Base-by-base conservation (phyloP, 2,329 filamentous ascomycete genomes). In the Verticillium longisporum region DNA sequence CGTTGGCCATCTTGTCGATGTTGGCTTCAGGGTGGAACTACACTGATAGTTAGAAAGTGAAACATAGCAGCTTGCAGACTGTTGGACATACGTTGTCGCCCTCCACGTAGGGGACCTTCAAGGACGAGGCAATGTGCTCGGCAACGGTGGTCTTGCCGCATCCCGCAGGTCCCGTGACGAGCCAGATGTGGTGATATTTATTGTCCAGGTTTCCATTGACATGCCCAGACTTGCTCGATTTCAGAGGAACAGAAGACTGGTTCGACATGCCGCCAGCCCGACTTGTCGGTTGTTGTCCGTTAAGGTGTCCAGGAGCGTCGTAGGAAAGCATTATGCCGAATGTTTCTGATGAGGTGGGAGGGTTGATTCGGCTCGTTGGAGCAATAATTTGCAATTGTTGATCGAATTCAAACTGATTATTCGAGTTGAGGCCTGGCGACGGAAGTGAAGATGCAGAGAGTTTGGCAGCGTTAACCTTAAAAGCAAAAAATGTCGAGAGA, bases 1-100 rank as follows among this genome's bases (percentile, higher is more conserved):
- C 91, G 67, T 82, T 83, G 70, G 84, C 82, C 95, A 99, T 99
- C 77, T 98, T 99, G 60, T 93, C 88, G 68, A 93, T 88, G 77
- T 94, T 97, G 69, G 89, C 81, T 36, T 83, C 77, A 0, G 91
- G 87, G 66, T 92, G 90, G 72, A 88, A 97, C 86, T 89, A 11
- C 50, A 58, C 31, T 37, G 37, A 13, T 33, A 14, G 64, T 55
- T 45, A 26, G 56, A 37, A 10, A 32, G n/a, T 14, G 21, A 11
- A 57, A 26, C 18, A 15, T 13, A 13, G 15, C 33, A 33, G 10
- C 15, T 34, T 56, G 58, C 60, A 10, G 31, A 9, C 26, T 14
- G 11, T 6, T 55, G 4, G 13, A 78, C 85, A 67, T 83, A 92
- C 90, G 77, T 89, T 83, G 70, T 93, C 90, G 63, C 90, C 90